phyloP scores from a whole-genome alignment of 2,329 filamentous ascomycete species.

The Tetracladium maxilliforme region DNA sequence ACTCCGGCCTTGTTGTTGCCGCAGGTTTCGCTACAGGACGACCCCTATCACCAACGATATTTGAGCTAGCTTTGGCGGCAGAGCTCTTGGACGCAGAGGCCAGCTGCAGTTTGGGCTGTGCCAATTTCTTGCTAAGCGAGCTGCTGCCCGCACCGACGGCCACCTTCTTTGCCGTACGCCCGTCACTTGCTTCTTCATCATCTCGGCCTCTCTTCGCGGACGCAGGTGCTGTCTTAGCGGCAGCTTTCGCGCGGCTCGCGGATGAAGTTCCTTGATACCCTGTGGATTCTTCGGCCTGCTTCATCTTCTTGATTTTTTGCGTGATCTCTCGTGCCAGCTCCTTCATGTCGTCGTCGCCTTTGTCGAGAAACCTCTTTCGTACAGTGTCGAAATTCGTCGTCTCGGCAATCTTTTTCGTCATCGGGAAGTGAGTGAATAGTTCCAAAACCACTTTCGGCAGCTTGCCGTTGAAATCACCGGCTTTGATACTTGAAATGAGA shows the following conservation, averaged over 20 bases:
- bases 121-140: too few relatives aligned
- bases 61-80: too few relatives aligned
- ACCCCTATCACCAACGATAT: too few relatives aligned
- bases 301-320: conserved; percentile 5
- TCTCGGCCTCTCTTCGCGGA: conserved; percentile 11
- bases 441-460: conserved; percentile 40
- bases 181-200: conserved; percentile 12
- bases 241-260: too few relatives aligned
- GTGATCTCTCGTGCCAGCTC: conserved; percentile 18
- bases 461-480: conserved; percentile 34
- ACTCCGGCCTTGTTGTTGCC: too few relatives aligned
- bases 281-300: too few relatives aligned
- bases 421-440: conserved; percentile 44
- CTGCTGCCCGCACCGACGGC: conserved; percentile 13
- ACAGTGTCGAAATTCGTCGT: conserved; percentile 50
- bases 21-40: too few relatives aligned
- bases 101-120: too few relatives aligned
- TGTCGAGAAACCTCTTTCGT: conserved; percentile 44
- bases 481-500: conserved; percentile 37
- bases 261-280: too few relatives aligned
- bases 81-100: too few relatives aligned
- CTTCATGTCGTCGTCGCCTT: conserved; percentile 50
- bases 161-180: conserved; percentile 15
- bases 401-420: conserved; percentile 41
- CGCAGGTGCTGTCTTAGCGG: too few relatives aligned